Conservation (phyloP, 345 rosid genomes). For the Populus nigra region DNA sequence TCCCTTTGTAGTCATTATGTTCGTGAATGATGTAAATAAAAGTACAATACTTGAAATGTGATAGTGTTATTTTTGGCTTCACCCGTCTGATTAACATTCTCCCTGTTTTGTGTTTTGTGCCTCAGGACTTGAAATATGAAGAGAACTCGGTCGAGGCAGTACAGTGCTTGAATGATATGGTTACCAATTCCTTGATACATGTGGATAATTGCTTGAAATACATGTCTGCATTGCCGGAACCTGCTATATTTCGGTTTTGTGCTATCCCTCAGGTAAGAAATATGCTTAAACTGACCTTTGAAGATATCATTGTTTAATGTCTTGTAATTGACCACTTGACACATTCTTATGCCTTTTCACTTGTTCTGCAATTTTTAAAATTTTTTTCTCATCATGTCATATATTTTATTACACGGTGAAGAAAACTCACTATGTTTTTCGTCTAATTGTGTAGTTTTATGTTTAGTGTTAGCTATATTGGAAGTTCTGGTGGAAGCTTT, state of each 20-base stretch:
- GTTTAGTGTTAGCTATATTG: not conserved
- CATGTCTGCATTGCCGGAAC: conserved; percentile 62
- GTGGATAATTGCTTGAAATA: conserved; percentile 75
- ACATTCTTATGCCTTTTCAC: not conserved
- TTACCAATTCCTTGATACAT: conserved; percentile 76
- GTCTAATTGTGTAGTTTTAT: not conserved
- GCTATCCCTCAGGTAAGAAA: conserved; percentile 70
- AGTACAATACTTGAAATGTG: not conserved
- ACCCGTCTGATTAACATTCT: conserved; percentile 6
- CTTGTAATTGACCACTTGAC: not conserved
- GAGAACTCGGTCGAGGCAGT: conserved; percentile 80
- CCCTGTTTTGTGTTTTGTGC: conserved; percentile 5
- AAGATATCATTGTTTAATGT: not conserved
- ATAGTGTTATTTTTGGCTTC: not conserved
- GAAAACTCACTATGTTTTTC: not conserved
- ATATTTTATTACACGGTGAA: not conserved
- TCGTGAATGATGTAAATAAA: not conserved
- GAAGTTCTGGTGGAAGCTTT: conserved; percentile 3
- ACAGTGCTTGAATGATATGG: conserved; percentile 91
- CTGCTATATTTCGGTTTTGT: conserved; percentile 79
- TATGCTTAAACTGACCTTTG: not conserved
- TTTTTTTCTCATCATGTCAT: not conserved
- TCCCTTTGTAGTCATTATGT: not conserved
- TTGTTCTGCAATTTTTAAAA: not conserved
- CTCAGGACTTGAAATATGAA: conserved; percentile 80